These are phyloP conservation scores for Tuctoria greenei DNA, from an alignment of 176 grass and related monocot species.

Conservation along the genomic window DNA sequence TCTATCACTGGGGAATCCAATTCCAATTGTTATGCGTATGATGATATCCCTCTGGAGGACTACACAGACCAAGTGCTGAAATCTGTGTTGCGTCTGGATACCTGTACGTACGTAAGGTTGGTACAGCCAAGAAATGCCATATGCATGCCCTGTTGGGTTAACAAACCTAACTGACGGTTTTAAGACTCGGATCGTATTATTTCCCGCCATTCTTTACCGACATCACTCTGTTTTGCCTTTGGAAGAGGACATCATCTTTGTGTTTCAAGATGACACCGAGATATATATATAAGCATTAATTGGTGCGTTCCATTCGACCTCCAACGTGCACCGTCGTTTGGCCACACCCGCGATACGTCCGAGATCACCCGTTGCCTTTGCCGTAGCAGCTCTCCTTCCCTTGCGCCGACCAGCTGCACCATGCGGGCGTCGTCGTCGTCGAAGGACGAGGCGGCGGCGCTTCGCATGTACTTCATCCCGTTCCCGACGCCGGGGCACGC, in stretches of 20 bases:
- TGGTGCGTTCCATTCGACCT: neutral
- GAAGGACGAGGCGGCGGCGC: conserved; percentile 7
- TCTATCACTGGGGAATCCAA: neutral
- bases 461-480: conserved; percentile 61
- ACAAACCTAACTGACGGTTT: neutral
- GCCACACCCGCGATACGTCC: neutral
- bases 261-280: neutral
- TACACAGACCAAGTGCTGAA: neutral
- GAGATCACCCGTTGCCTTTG: neutral
- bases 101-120: neutral
- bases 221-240: neutral
- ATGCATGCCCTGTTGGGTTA: conserved; percentile 6
- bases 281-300: neutral
- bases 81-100: neutral
- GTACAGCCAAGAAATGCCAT: conserved; percentile 28
- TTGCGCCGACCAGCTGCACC: neutral
- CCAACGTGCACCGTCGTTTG: neutral
- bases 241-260: conserved; percentile 34
- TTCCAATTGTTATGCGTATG: neutral
- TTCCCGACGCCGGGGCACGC: conserved; percentile 64
- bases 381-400: neutral
- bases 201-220: neutral
- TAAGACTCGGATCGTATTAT: neutral
- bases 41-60: neutral
- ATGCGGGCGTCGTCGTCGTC: conserved; percentile 21